These are phyloP conservation scores for Citrus unshiu DNA, from an alignment of 345 rosid genomes.

Conservation along the genomic window DNA sequence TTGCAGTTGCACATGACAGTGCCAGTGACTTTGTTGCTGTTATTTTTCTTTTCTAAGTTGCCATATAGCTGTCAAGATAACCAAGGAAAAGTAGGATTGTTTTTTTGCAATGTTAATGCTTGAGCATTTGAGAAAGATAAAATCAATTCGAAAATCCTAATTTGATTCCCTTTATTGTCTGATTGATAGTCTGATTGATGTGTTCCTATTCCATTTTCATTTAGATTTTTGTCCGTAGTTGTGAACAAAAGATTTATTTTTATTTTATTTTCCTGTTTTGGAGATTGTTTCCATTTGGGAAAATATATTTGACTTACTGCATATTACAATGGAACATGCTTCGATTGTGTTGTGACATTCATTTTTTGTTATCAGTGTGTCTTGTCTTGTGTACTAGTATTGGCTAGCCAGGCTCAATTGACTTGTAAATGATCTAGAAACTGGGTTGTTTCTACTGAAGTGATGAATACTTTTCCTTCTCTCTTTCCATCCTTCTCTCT, in stretches of 20 bases:
- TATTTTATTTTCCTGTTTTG: neutral
- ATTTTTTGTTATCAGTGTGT: neutral
- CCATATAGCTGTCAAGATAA: neutral
- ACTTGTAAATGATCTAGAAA: neutral
- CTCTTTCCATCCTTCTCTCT: neutral
- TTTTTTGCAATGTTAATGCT: neutral
- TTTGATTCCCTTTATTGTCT: neutral
- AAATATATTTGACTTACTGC: neutral
- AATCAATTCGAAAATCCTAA: neutral
- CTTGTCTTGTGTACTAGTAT: neutral
- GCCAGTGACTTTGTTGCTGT: neutral
- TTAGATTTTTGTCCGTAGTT: neutral
- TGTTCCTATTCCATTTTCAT: neutral
- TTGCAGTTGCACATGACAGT: neutral
- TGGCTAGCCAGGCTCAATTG: neutral
- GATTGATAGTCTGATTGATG: neutral
- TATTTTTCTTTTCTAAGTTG: neutral
- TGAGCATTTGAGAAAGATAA: constrained; percentile 9
- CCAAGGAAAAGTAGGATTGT: neutral
- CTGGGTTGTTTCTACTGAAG: neutral
- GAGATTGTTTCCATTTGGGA: neutral
- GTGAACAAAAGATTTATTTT: neutral
- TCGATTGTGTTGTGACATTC: neutral
- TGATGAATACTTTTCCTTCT: neutral
- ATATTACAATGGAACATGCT: neutral